Evolutionary conservation across 2,329 filamentous ascomycete species (phyloP).

Genomic region (Fusarium graminum): DNA sequence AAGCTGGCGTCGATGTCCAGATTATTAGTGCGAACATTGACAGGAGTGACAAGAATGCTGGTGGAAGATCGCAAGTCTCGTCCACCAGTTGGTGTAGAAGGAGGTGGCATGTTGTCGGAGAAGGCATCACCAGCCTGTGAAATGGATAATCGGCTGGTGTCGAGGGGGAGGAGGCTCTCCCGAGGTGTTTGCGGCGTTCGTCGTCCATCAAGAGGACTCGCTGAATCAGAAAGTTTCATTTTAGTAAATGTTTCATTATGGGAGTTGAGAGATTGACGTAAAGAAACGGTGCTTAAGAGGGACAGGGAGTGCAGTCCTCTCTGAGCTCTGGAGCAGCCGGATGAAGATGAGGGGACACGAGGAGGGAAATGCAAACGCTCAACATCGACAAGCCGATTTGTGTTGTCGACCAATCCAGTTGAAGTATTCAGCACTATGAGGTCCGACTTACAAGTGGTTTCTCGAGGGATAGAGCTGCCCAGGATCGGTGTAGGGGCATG

Average conservation of each 20-base stretch:
- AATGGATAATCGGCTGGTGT: slow-evolving; percentile 86
- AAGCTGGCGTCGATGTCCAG: slow-evolving; percentile 80
- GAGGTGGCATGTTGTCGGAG: slow-evolving; percentile 60
- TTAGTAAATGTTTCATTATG: slow-evolving; percentile 66
- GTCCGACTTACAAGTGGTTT: slow-evolving; percentile 62
- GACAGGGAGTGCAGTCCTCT: slow-evolving; percentile 53
- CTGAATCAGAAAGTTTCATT: slow-evolving; percentile 62
- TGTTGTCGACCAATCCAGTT: slow-evolving; percentile 29
- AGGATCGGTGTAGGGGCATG: slow-evolving; percentile 59
- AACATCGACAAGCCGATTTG: slow-evolving; percentile 48
- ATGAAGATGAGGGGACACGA: slow-evolving; percentile 56
- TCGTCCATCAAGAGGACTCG: slow-evolving; percentile 71
- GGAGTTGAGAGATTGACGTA: slow-evolving; percentile 45
- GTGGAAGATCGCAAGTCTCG: slow-evolving; percentile 65
- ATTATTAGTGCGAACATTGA: slow-evolving; percentile 76
- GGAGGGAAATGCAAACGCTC: slow-evolving; percentile 52
- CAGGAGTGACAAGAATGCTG: slow-evolving; percentile 72
- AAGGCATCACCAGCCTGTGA: slow-evolving; percentile 67
- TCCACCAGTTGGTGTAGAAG: slow-evolving; percentile 83
- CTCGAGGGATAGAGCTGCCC: slow-evolving; percentile 54
- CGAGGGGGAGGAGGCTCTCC: slow-evolving; percentile 79
- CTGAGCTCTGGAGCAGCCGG: slow-evolving; percentile 51
- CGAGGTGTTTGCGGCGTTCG: slow-evolving; percentile 83
- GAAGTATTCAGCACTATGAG: slow-evolving; percentile 28
- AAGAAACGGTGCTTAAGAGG: slow-evolving; percentile 50